Conservation (phyloP, 371 early-diverging fungal genomes). For the Polyrhizophydium stewartii region DNA sequence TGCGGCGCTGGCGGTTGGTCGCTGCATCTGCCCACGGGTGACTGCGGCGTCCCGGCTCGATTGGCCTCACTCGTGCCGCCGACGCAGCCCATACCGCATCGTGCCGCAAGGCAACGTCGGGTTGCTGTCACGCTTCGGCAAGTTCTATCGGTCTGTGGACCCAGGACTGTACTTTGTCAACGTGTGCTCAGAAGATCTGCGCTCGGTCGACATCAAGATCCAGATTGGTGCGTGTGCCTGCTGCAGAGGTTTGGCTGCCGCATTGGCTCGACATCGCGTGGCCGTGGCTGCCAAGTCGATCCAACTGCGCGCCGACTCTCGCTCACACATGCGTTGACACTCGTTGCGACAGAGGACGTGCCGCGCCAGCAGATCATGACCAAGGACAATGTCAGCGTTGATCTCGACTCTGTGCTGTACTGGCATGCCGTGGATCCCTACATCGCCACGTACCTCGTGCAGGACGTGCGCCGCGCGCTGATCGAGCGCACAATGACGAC, state of each 20-base stretch:
- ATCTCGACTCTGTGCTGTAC: constrained; percentile 81
- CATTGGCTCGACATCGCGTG: no score
- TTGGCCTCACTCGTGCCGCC: no score
- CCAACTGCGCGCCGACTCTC: no score
- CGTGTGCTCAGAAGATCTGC: constrained; percentile 62
- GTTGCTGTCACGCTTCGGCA: constrained; percentile 73
- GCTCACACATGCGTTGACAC: no score
- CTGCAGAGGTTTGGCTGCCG: neutral
- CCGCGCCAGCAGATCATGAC: constrained; percentile 80
- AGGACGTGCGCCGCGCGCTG: constrained; percentile 68
- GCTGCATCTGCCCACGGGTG: no score
- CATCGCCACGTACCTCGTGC: constrained; percentile 69
- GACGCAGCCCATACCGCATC: constrained; percentile 17
- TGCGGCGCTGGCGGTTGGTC: no score
- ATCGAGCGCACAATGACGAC: constrained; percentile 70
- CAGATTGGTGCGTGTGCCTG: constrained; percentile 19
- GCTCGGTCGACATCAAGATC: constrained; percentile 69
- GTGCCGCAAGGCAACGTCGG: constrained; percentile 72
- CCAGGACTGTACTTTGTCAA: constrained; percentile 84
- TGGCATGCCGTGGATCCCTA: constrained; percentile 74
- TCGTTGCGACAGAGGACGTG: constrained; percentile 52
- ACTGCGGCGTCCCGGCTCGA: no score
- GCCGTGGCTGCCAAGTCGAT: no score
- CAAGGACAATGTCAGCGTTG: constrained; percentile 79
- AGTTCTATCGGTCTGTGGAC: constrained; percentile 82